Base-by-base conservation (phyloP, 1,284 basidiomycete species). In the Ustilago tritici region DNA sequence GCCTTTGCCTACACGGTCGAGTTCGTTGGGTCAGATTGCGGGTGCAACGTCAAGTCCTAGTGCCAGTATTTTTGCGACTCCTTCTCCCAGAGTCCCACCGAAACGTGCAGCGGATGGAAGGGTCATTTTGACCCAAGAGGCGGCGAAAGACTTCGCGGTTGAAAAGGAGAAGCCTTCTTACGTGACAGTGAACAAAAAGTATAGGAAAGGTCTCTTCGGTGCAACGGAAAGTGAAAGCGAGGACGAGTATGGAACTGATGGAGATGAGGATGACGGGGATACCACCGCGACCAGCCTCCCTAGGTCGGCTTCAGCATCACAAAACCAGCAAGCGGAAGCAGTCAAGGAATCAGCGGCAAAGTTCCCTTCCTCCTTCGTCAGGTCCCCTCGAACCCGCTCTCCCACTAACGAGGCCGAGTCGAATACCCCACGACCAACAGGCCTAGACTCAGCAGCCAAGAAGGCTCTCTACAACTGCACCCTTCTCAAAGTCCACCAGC, bases 401-500 rank as follows among this genome's bases (percentile, higher is more conserved):
- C 62, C 70, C 11, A 57, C 35, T 60, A 63, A 61, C 41, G 65
- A 70, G 0, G 49, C 17, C 31, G 17, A 56, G 4, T 40, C 54
- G 4, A 35, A n/a, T 4, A 14, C 56, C 28, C 36, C 36, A 31
- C 57, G 68, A 34, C 50, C 53, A 11, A 43, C 56, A 1, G 82
- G 82, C 4, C 72, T 83, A 31, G 72, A 79, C 46, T 68, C 79
- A 2, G 70, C 73, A 15, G 74, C 76, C 14, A 83, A 81, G 61
- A 74, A 73, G n/a, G 77, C 82, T 3, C 59, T 82, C 4, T 82
- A 83, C 67, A 73, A 76, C 15, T 81, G 81, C 63, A 83, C 82
- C 1, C 60, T 83, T 31, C 75, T 81, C 65, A 83, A 83, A 60
- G 75, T 82, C 3, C 80, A 83, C 61, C 66, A 75, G 32, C 81